These are phyloP conservation scores for Fusarium coffeatum DNA, from an alignment of 2,329 filamentous ascomycete species.

Conservation along the genomic window DNA sequence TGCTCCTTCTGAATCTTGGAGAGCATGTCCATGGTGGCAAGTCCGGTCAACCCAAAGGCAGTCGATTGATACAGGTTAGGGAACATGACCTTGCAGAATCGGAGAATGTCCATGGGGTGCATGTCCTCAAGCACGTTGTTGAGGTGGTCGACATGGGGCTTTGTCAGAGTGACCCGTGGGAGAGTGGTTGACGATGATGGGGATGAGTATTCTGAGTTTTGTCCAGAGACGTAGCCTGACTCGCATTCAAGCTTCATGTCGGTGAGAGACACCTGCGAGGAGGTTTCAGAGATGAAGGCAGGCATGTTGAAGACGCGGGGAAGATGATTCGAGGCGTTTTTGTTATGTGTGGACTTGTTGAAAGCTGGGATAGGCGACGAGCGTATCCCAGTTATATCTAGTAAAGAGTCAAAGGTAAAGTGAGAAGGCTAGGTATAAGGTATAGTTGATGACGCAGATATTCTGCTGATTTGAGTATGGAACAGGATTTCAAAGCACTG, in stretches of 20 bases:
- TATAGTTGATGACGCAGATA: conserved; percentile 43
- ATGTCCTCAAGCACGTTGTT: conserved; percentile 90
- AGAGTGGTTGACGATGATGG: conserved; percentile 57
- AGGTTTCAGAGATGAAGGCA: conserved; percentile 52
- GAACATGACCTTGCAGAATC: conserved; percentile 91
- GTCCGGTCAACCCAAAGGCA: conserved; percentile 83
- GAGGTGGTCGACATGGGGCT: conserved; percentile 87
- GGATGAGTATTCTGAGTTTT: conserved; percentile 55
- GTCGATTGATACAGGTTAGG: conserved; percentile 90
- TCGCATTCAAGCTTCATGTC: conserved; percentile 67
- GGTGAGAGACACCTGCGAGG: conserved; percentile 55
- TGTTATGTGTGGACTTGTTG: conserved; percentile 41
- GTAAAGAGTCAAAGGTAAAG: conserved; percentile 14
- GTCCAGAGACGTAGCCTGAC: conserved; percentile 83
- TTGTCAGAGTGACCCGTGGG: conserved; percentile 85
- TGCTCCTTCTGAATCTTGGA: conserved; percentile 76
- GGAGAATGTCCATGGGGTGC: conserved; percentile 89
- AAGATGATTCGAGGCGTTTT: conserved; percentile 13
- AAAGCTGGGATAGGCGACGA: conserved; percentile 24
- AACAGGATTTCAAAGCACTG: conserved; percentile 36
- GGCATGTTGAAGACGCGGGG: conserved; percentile 50
- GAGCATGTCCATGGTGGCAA: conserved; percentile 87
- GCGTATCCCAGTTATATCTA: conserved; percentile 40
- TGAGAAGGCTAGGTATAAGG: conserved; percentile 11
- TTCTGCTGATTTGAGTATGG: conserved; percentile 40